phyloP scores from a whole-genome alignment of 768 basidiomycete genomes.

The Psilocybe cyanescens region DNA sequence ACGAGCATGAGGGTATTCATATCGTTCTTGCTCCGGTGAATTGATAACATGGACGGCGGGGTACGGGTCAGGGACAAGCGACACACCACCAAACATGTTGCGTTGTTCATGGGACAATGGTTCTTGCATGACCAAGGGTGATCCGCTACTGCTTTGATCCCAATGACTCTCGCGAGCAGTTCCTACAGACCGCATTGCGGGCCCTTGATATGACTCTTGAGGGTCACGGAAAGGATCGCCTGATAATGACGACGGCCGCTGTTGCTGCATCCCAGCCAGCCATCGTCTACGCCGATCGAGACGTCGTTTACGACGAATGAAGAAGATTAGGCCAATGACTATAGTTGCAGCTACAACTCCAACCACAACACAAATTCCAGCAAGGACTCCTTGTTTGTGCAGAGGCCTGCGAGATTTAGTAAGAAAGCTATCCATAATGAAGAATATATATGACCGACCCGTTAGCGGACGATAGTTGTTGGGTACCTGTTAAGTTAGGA shows the following conservation, averaged over 20 bases:
- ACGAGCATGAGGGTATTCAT: constrained; percentile 12
- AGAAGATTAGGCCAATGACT: constrained; percentile 45
- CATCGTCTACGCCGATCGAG: constrained; percentile 38
- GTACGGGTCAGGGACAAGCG: constrained; percentile 24
- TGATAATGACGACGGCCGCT: constrained; percentile 29
- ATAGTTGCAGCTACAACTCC: constrained; percentile 58
- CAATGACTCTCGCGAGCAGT: constrained; percentile 10
- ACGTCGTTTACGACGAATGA: constrained; percentile 45
- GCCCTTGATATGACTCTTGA: constrained; percentile 12
- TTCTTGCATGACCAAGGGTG: constrained; percentile 5
- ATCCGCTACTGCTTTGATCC: constrained; percentile 16
- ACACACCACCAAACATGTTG: constrained; percentile 5
- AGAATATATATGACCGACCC: constrained; percentile 11
- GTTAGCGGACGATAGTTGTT: constrained; percentile 10
- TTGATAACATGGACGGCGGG: constrained; percentile 21
- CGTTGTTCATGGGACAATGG: constrained; percentile 13
- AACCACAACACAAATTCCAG: constrained; percentile 73
- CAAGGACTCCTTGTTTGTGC: constrained; percentile 67
- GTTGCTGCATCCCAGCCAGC: constrained; percentile 39
- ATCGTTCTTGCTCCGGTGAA: not conserved
- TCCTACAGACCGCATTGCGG: constrained; percentile 22
- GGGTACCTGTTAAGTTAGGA: constrained; percentile 14
- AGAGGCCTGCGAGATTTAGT: constrained; percentile 52
- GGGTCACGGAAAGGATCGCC: constrained; percentile 40
- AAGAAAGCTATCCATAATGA: not conserved